Percentiles rank a stretch among this genome's conserved stretches.
These are phyloP conservation scores for Salix suchowensis DNA, from an alignment of 345 rosid species.

Conservation along the genomic window DNA sequence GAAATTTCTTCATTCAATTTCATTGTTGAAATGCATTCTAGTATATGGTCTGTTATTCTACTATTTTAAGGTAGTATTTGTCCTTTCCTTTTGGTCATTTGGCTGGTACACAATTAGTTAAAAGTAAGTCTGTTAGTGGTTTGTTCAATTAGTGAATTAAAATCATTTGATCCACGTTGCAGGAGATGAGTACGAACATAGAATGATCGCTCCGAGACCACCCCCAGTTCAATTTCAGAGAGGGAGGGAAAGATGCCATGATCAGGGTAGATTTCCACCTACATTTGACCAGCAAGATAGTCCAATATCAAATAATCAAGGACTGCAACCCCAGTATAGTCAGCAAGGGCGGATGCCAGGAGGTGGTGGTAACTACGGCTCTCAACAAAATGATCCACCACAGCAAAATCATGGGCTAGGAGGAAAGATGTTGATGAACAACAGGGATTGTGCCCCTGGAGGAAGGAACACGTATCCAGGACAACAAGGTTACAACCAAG, in stretches of 20 bases:
- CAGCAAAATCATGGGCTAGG: constrained; percentile 31
- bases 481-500: constrained; percentile 23
- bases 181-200: constrained; percentile 91
- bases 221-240: constrained; percentile 51
- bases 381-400: constrained; percentile 43
- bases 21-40: not conserved
- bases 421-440: constrained; percentile 35
- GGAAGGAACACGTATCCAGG: constrained; percentile 32
- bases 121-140: not conserved
- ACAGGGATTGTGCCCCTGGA: constrained; percentile 31
- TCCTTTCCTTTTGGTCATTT: too few species aligned
- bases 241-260: constrained; percentile 39
- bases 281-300: constrained; percentile 27
- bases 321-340: constrained; percentile 1
- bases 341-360: constrained; percentile 50
- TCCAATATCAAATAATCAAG: not conserved
- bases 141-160: not conserved
- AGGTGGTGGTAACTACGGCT: constrained; percentile 40
- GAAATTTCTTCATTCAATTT: not conserved
- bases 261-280: constrained; percentile 29
- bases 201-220: constrained; percentile 73
- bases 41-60: not conserved
- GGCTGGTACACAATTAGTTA: not conserved
- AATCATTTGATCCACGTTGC: constrained; percentile 6
- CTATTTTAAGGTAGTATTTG: not conserved